Evolutionary conservation across 1,284 basidiomycete species (phyloP), one percentile per base, ranked within the genome.

Genomic region (Ganoderma multipileum): DNA sequence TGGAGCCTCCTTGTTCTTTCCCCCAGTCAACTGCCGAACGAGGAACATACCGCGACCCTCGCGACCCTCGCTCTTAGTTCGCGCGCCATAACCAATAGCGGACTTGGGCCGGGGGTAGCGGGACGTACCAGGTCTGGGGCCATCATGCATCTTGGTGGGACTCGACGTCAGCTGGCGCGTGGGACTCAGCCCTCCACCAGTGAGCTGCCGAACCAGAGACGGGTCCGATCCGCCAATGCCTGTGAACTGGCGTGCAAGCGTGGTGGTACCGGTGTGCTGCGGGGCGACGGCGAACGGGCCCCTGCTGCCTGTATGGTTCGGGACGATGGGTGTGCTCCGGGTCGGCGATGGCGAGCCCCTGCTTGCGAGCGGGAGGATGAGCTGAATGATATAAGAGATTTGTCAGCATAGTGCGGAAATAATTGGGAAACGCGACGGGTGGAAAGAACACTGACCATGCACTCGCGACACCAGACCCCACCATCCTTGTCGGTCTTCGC

Each of bases 401-500:
- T 6, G 23, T 62, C 42, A 30, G 23, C 20, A 26, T n/a, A 55
- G 63, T 28, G 18, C 20, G 38, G 3, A n/a, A n/a, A 3, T 36
- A 23, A 62, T 41, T 28, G 18, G 11, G 23, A 28, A 12, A 67
- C 39, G 65, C 64, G 63, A 26, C 26, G 55, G 50, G 39, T 67
- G n/a, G n/a, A n/a, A n/a, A 72, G 67, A 61, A 71, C n/a, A 62
- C 86, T 80, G 76, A 95, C 94, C 76, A 90, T 82, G 78, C 93
- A 95, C 78, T 93, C 92, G 72, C 93, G 84, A 78, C 93, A 95
- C 91, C 92, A 95, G 36, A 94, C 87, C 9, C 87, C 85, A 2
- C 91, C 91, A 55, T 90, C 87, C 18, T 80, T 81, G 76, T 91
- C 91, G 30, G 82, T 85, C 80, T 92, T 95, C n/a, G 93, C 93